These are phyloP conservation scores for Mucor saturninus DNA, from an alignment of 371 early-diverging fungal genomes.

Conservation along the genomic window DNA sequence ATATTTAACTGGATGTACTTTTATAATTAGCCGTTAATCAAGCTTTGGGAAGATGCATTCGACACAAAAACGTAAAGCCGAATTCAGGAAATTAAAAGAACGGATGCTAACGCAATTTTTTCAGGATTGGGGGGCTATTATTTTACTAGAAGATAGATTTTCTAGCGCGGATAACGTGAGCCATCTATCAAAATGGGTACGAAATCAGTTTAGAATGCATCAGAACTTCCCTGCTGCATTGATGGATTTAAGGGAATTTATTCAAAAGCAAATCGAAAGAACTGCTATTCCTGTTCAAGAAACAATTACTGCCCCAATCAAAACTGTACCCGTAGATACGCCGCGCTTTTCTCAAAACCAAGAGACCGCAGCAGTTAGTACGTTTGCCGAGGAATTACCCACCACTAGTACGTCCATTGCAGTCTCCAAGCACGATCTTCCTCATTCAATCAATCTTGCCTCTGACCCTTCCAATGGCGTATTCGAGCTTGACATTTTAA, in stretches of 20 bases:
- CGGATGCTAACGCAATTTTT: too few species aligned
- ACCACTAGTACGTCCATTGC: too few species aligned
- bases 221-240: conserved; percentile 48
- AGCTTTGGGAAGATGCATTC: conserved; percentile 91
- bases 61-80: conserved; percentile 69
- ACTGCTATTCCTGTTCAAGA: not conserved
- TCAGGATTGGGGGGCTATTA: conserved; percentile 61
- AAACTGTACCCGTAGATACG: not conserved
- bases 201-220: conserved; percentile 33
- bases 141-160: conserved; percentile 68
- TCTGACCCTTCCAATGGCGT: too few species aligned
- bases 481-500: too few species aligned
- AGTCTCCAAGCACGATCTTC: too few species aligned
- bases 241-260: conserved; percentile 37
- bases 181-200: conserved; percentile 79
- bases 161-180: conserved; percentile 31
- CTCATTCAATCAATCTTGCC: too few species aligned
- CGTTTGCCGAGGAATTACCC: too few species aligned
- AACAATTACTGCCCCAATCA: not conserved
- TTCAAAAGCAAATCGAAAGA: conserved; percentile 4
- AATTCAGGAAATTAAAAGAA: too few species aligned
- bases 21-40: conserved; percentile 83
- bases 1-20: too few species aligned
- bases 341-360: not conserved
- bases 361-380: not conserved